A percentile compares a stretch with the other conserved stretches of the same genome.
phyloP scores from a whole-genome alignment of 2,329 filamentous ascomycete species.

The Acephala macrosclerotiorum region DNA sequence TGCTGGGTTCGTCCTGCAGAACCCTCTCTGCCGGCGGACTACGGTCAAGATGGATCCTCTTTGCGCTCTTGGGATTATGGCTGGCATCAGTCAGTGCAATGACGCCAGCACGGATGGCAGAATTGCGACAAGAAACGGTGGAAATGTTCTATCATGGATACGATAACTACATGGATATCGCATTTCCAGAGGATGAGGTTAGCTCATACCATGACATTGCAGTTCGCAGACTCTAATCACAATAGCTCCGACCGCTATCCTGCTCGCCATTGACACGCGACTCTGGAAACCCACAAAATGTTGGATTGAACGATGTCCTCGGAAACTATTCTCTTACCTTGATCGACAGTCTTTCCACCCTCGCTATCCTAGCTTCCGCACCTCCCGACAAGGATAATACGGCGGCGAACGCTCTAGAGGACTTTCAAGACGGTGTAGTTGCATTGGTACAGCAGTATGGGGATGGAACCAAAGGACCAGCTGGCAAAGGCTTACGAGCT shows the following conservation, averaged over 20 bases:
- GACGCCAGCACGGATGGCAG: slow-evolving; percentile 60
- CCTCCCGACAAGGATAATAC: slow-evolving; percentile 61
- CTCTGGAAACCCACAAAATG: slow-evolving; percentile 76
- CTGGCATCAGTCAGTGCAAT: slow-evolving; percentile 49
- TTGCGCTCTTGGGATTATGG: slow-evolving; percentile 37
- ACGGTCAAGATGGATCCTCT: slow-evolving; percentile 37
- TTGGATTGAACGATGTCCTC: slow-evolving; percentile 92
- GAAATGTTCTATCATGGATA: slow-evolving; percentile 97
- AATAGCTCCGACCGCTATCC: slow-evolving; percentile 80
- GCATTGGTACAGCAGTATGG: slow-evolving; percentile 84
- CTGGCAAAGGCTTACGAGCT: slow-evolving; percentile 74
- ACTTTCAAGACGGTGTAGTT: slow-evolving; percentile 83
- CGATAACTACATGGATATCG: slow-evolving; percentile 91
- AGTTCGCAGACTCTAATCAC: slow-evolving; percentile 18
- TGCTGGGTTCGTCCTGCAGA: slow-evolving; percentile 36
- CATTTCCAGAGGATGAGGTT: slow-evolving; percentile 94
- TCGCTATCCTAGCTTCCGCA: slow-evolving; percentile 88
- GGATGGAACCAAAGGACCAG: slow-evolving; percentile 75
- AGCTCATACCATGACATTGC: slow-evolving; percentile 17
- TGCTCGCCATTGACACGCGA: slow-evolving; percentile 88
- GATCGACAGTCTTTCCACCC: slow-evolving; percentile 92
- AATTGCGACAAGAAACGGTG: slow-evolving; percentile 66
- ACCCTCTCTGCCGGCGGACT: slow-evolving; percentile 29
- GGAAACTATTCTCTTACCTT: slow-evolving; percentile 97
- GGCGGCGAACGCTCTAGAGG: slow-evolving; percentile 67